phyloP scores from a whole-genome alignment of 2,329 filamentous ascomycete genomes.

The Neofusicoccum kwambonambiense region DNA sequence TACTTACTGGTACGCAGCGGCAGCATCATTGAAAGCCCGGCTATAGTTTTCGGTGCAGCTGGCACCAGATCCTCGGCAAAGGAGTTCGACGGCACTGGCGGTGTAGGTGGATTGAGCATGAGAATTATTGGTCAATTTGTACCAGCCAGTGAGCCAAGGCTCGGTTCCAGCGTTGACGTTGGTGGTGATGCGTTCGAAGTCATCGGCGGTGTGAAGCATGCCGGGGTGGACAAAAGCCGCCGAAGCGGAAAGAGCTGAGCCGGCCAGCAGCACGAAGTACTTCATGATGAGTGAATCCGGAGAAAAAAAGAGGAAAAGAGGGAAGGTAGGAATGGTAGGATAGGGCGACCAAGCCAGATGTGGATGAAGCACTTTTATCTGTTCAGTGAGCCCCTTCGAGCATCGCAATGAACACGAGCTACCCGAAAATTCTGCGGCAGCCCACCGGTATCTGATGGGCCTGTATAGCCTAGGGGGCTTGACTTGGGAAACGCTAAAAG shows the following conservation, averaged over 20 bases:
- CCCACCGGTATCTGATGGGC: neutral
- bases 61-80: slow-evolving; percentile 37
- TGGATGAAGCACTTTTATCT: neutral
- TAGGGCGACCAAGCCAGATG: neutral
- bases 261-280: neutral
- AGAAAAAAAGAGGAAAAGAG: neutral
- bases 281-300: neutral
- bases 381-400: neutral
- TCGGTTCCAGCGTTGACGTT: slow-evolving; percentile 35
- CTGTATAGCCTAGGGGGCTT: neutral
- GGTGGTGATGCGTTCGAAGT: slow-evolving; percentile 43
- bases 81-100: slow-evolving; percentile 27
- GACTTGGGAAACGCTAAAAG: neutral
- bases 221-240: slow-evolving; percentile 32
- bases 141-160: slow-evolving; percentile 38
- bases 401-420: neutral
- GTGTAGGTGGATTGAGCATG: slow-evolving; percentile 33
- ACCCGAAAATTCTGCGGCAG: neutral
- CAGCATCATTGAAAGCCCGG: slow-evolving; percentile 34
- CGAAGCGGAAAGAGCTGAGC: slow-evolving; percentile 4
- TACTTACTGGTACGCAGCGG: slow-evolving; percentile 35
- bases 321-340: neutral
- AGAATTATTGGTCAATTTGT: slow-evolving; percentile 30
- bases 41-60: slow-evolving; percentile 33
- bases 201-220: slow-evolving; percentile 36